Evolutionary conservation across 768 basidiomycete species (phyloP).

Genomic region (Amyloporia xantha): DNA sequence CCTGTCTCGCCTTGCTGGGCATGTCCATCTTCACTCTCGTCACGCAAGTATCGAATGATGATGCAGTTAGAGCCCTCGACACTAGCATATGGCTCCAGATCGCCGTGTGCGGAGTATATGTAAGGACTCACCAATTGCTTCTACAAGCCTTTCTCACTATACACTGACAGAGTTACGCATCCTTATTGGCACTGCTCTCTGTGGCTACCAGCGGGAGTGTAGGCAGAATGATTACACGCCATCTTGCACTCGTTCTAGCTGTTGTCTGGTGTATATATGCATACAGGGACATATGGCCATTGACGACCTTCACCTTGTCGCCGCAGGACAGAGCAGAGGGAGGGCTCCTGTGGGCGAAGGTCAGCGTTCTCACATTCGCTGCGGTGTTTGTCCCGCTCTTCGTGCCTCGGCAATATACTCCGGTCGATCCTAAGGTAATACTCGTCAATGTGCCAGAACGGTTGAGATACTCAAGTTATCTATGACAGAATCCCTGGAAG

Average conservation of each 20-base stretch:
- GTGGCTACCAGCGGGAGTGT: conserved; percentile 7
- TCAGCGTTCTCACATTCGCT: conserved; percentile 38
- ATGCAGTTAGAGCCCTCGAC: background rate
- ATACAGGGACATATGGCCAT: conserved; percentile 56
- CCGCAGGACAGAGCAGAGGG: conserved; percentile 48
- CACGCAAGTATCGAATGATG: conserved; percentile 13
- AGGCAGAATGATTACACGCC: conserved; percentile 27
- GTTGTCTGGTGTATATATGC: conserved; percentile 40
- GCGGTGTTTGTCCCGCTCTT: conserved; percentile 46
- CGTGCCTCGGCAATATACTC: conserved; percentile 50
- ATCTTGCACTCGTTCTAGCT: conserved; percentile 44
- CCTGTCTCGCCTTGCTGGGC: conserved; percentile 40
- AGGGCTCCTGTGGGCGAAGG: conserved; percentile 45
- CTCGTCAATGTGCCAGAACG: too few relatives aligned
- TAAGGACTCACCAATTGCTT: background rate
- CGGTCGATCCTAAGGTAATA: conserved; percentile 45
- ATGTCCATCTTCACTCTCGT: conserved; percentile 41
- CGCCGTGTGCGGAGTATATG: conserved; percentile 12
- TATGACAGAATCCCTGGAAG: conserved; percentile 18
- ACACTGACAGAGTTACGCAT: conserved; percentile 16
- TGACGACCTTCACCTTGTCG: conserved; percentile 43
- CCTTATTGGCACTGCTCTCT: conserved; percentile 19
- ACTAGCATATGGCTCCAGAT: conserved; percentile 7
- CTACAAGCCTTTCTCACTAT: background rate
- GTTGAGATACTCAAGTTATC: background rate